These are phyloP conservation scores for Fusarium globosum DNA, from an alignment of 2,329 filamentous ascomycete genomes.

Conservation along the genomic window DNA sequence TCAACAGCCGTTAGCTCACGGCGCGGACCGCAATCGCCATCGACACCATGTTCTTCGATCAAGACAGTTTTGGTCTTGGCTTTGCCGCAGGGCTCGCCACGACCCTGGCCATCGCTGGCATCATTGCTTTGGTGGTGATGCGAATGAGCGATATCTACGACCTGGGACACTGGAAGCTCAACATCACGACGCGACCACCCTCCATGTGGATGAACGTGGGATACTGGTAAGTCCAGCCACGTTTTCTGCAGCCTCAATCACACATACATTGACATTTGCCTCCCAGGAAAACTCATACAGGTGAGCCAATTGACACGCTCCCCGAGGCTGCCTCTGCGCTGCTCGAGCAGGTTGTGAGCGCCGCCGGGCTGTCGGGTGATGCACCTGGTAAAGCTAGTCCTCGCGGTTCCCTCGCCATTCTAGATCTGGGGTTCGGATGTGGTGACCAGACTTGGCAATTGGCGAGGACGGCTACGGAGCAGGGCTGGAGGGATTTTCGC, in stretches of 20 bases:
- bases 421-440: slow-evolving; percentile 69
- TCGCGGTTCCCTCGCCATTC: slow-evolving; percentile 48
- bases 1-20: neutral
- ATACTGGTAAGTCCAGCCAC: slow-evolving; percentile 61
- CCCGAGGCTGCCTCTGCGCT: slow-evolving; percentile 62
- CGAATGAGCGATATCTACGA: slow-evolving; percentile 55
- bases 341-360: slow-evolving; percentile 58
- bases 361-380: slow-evolving; percentile 53
- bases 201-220: slow-evolving; percentile 75
- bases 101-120: slow-evolving; percentile 24
- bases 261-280: neutral
- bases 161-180: slow-evolving; percentile 67
- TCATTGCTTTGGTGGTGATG: slow-evolving; percentile 35
- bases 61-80: slow-evolving; percentile 44
- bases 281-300: slow-evolving; percentile 47
- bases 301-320: slow-evolving; percentile 50
- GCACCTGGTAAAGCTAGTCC: slow-evolving; percentile 1
- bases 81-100: slow-evolving; percentile 44
- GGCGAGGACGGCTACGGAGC: slow-evolving; percentile 43
- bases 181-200: slow-evolving; percentile 57
- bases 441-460: slow-evolving; percentile 66
- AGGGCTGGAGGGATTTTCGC: slow-evolving; percentile 46
- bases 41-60: neutral
- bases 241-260: neutral
- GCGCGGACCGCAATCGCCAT: neutral